Evolutionary conservation across 768 basidiomycete genomes (phyloP), one percentile per base, ranked within the genome.

Genomic region (Pleurotus sapidus): DNA sequence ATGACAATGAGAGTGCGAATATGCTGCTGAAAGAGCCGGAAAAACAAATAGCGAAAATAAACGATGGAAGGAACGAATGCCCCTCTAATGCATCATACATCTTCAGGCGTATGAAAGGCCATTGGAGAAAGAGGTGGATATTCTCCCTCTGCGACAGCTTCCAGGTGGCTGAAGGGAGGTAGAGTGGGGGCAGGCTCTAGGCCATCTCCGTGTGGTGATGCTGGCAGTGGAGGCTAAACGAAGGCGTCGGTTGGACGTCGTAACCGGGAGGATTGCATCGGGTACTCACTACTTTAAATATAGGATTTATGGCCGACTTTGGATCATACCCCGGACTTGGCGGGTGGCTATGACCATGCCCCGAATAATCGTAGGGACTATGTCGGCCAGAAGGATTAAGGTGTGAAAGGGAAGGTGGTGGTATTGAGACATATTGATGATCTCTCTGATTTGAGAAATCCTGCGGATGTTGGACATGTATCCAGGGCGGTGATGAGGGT

Each of bases 211-310:
- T 63, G 68, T 38, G 73, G 70, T 37, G 82, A 74, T 50, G 27
- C 51, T 20, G 83, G 79, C 62, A 82, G 70, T 68, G 84, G 82
- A 58, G 84, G 80, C 84, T 88, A 69, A 60, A 64, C 59, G 58
- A 64, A 60, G 57, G 65, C 63, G 66, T 66, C 62, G 60, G 20
- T 42, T 42, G 37, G 38, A 15, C 18, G 27, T 25, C 18, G 15
- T 7, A 24, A n/a, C 51, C 20, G 39, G 20, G 14, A 40, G 23
- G 14, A 60, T 68, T 14, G 37, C 66, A 71, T 15, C n/a, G 23
- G 66, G 60, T 72, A 84, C 91, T 78, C 74, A 93, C 91, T 77
- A 93, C 91, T 83, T 90, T 88, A 79, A 93, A 93, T 68, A 93
- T 92, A 25, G 91, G 89, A 70, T 93, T 91, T 66, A 92, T 89